These are phyloP conservation scores for Exophiala dermatitidis DNA, from an alignment of 2,329 filamentous ascomycete genomes.

Conservation along the genomic window DNA sequence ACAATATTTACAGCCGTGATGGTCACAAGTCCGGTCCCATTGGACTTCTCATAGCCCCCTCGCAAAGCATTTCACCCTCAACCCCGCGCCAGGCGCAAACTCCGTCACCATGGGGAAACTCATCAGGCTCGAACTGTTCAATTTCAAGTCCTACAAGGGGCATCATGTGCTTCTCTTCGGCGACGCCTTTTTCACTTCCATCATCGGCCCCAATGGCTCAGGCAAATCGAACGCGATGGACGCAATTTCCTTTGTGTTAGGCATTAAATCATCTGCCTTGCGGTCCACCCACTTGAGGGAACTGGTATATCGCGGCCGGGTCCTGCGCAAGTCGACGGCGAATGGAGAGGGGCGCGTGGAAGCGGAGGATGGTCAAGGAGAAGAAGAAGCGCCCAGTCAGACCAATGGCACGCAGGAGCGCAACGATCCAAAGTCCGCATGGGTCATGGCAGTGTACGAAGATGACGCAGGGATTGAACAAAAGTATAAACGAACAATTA, in stretches of 20 bases:
- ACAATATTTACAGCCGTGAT: neutral
- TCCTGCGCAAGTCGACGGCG: constrained; percentile 85
- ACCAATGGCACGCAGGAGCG: constrained; percentile 52
- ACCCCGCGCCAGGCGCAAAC: neutral
- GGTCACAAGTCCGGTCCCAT: neutral
- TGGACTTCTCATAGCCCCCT: neutral
- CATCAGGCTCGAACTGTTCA: constrained; percentile 87
- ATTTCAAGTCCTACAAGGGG: constrained; percentile 99
- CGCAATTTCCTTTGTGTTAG: constrained; percentile 96
- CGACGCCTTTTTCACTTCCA: constrained; percentile 97
- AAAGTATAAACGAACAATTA: constrained; percentile 92
- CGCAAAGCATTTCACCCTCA: neutral
- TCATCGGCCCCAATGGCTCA: constrained; percentile 98
- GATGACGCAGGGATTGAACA: constrained; percentile 94
- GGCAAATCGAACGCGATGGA: constrained; percentile 99
- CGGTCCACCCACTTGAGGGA: constrained; percentile 91
- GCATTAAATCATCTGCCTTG: constrained; percentile 96
- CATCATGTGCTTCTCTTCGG: constrained; percentile 91
- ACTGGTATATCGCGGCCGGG: constrained; percentile 89
- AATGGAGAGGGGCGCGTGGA: constrained; percentile 65
- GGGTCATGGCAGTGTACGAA: constrained; percentile 99
- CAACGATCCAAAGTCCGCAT: constrained; percentile 84
- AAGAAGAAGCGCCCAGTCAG: constrained; percentile 57
- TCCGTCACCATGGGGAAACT: constrained; percentile 79
- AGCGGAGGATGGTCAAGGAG: constrained; percentile 55